phyloP scores from a whole-genome alignment of 768 basidiomycete genomes.

The Rickenella mellea region DNA sequence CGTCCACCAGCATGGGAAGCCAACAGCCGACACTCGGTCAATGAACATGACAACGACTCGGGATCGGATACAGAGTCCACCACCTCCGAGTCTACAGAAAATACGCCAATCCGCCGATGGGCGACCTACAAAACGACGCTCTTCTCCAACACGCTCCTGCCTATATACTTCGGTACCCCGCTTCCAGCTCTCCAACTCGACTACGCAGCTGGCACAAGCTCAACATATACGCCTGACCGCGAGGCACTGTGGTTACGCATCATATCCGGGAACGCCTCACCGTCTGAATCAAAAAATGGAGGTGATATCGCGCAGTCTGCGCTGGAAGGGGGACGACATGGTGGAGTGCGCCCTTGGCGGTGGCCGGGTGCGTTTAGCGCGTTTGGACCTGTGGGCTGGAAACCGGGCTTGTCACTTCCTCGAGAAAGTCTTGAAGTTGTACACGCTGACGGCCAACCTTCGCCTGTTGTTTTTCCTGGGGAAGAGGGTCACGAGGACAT shows the following conservation, averaged over 20 bases:
- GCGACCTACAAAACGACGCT: constrained; percentile 50
- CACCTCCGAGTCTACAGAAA: neutral
- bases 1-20: constrained; percentile 3
- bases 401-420: no score
- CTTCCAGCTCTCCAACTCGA: constrained; percentile 23
- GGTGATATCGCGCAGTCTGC: neutral
- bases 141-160: constrained; percentile 49
- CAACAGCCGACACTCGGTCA: neutral
- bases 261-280: constrained; percentile 7
- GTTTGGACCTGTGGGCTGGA: constrained; percentile 1
- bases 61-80: neutral
- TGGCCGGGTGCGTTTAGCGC: constrained; percentile 5
- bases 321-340: neutral
- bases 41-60: constrained; percentile 2
- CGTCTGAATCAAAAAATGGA: neutral
- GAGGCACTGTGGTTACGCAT: constrained; percentile 32
- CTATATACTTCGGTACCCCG: constrained; percentile 33
- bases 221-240: constrained; percentile 26
- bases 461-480: no score
- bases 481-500: no score
- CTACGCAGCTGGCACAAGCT: constrained; percentile 14
- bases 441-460: no score
- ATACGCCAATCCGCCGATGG: constrained; percentile 35
- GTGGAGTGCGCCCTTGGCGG: constrained; percentile 5
- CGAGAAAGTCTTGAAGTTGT: no score